Percentiles rank a stretch among this genome's conserved stretches.
phyloP scores from a whole-genome alignment of 148 eudicot species.

The Rhododendron henanense region DNA sequence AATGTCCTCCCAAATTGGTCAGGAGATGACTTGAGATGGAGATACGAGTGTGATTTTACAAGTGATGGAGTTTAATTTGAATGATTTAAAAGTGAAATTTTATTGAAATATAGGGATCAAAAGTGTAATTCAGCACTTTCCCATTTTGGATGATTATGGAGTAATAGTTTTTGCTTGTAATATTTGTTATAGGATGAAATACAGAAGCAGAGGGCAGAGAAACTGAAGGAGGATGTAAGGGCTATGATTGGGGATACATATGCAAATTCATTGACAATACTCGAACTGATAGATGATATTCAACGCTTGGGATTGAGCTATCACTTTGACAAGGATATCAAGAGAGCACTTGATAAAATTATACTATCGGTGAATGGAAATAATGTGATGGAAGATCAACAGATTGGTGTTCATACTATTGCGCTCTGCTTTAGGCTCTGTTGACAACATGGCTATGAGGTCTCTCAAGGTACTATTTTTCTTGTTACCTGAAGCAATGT shows the following conservation, averaged over 20 bases:
- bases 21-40: no score
- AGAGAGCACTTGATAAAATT: slow-evolving; percentile 11
- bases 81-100: no score
- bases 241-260: slow-evolving; percentile 13
- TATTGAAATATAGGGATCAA: no score
- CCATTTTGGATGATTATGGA: no score
- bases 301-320: slow-evolving; percentile 27
- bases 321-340: slow-evolving; percentile 17
- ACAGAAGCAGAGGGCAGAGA: slow-evolving; percentile 4
- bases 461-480: slow-evolving; percentile 14
- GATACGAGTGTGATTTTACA: no score
- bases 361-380: neutral
- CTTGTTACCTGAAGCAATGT: no score
- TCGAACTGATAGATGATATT: slow-evolving; percentile 31
- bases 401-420: neutral
- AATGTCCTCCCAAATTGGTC: neutral
- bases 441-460: slow-evolving; percentile 20
- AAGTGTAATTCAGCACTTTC: no score
- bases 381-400: neutral
- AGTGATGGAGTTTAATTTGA: no score
- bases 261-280: neutral
- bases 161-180: neutral
- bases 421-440: slow-evolving; percentile 16
- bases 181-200: neutral
- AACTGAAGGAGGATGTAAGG: slow-evolving; percentile 17